Percentiles rank a stretch among this genome's conserved stretches.
Conservation (phyloP, 164 flowering plant species). For the Buxus sempervirens region DNA sequence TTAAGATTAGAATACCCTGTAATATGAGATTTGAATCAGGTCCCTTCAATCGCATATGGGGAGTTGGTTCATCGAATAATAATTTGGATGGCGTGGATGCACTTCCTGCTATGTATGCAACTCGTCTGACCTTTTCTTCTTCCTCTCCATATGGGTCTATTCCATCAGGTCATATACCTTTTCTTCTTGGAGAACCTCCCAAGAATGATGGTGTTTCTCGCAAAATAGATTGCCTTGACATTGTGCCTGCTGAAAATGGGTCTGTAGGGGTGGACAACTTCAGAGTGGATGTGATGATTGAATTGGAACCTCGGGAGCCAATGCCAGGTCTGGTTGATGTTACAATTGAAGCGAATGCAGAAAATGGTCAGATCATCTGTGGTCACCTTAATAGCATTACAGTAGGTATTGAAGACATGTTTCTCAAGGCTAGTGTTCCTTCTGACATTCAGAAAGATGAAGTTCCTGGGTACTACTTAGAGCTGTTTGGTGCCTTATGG, state of each 20-base stretch:
- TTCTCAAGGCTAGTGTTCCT: slow-evolving; percentile 65
- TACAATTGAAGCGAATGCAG: slow-evolving; percentile 69
- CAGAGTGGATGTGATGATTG: slow-evolving; percentile 50
- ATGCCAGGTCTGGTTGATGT: slow-evolving; percentile 83
- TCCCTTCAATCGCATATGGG: slow-evolving; percentile 56
- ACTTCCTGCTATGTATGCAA: slow-evolving; percentile 83
- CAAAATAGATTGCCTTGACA: slow-evolving; percentile 36
- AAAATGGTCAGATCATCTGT: slow-evolving; percentile 64
- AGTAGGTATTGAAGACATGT: slow-evolving; percentile 95
- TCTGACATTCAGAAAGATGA: slow-evolving; percentile 41
- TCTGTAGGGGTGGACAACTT: slow-evolving; percentile 35
- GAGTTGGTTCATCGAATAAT: slow-evolving; percentile 26
- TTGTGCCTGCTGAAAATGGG: slow-evolving; percentile 49
- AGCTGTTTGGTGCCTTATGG: slow-evolving; percentile 79
- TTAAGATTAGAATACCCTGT: slow-evolving; percentile 67
- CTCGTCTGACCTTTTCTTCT: slow-evolving; percentile 70
- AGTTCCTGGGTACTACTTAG: slow-evolving; percentile 48
- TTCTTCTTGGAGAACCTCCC: slow-evolving; percentile 69
- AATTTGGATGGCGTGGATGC: slow-evolving; percentile 36
- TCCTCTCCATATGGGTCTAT: slow-evolving; percentile 87
- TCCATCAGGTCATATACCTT: slow-evolving; percentile 65
- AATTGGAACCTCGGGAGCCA: slow-evolving; percentile 86
- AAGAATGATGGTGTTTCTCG: slow-evolving; percentile 17
- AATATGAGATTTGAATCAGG: slow-evolving; percentile 65
- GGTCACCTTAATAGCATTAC: slow-evolving; percentile 67